These are phyloP conservation scores for Aspergillaceae sp. DNA, from an alignment of 2,329 filamentous ascomycete genomes.

Conservation along the genomic window DNA sequence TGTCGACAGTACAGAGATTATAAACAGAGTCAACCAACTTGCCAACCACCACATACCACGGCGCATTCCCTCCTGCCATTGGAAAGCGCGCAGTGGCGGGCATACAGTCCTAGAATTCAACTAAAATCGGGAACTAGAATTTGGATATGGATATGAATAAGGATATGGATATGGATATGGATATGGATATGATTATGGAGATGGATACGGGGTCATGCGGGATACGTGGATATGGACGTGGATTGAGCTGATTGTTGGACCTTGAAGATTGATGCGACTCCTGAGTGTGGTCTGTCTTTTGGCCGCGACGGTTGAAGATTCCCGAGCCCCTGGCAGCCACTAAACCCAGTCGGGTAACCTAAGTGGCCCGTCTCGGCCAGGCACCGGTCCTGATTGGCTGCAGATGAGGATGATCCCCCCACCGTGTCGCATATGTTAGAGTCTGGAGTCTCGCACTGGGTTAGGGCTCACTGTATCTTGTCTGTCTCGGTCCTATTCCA, in stretches of 20 bases:
- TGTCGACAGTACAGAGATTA: neutral
- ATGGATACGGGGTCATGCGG: neutral
- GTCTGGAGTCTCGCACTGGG: too few relatives aligned
- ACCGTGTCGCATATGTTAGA: neutral
- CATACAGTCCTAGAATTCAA: neutral
- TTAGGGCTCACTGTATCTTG: too few relatives aligned
- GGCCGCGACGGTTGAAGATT: constrained; percentile 1
- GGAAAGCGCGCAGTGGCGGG: neutral
- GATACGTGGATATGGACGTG: too few relatives aligned
- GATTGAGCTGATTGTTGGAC: too few relatives aligned
- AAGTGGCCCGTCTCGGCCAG: neutral
- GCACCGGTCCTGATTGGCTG: neutral
- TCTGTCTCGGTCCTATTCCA: too few relatives aligned
- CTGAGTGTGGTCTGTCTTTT: too few relatives aligned
- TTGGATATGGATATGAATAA: too few relatives aligned
- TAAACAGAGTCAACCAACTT: neutral
- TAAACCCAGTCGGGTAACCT: neutral
- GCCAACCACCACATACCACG: constrained; percentile 1
- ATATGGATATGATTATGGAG: too few relatives aligned
- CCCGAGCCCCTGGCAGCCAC: constrained; percentile 1
- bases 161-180: too few relatives aligned
- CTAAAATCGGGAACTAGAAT: neutral
- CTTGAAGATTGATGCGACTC: too few relatives aligned
- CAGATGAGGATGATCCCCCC: neutral
- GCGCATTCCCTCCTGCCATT: neutral